Conservation (phyloP, 2,329 filamentous ascomycete species). For the Paecilomyces niveus region DNA sequence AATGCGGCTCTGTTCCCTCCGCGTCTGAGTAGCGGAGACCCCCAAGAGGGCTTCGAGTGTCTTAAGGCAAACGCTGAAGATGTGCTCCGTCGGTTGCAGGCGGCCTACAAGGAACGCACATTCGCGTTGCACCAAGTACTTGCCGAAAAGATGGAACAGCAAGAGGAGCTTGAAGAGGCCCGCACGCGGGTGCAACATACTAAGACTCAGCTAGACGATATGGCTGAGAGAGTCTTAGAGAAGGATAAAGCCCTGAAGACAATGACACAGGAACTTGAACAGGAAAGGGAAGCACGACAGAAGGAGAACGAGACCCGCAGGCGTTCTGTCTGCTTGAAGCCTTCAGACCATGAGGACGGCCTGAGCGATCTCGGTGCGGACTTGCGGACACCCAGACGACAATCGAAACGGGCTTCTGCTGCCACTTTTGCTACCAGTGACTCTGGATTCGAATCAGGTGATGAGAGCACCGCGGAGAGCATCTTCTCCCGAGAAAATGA, state of each 20-base stretch:
- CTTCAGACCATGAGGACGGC: constrained; percentile 22
- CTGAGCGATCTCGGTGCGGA: constrained; percentile 25
- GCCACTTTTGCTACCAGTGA: constrained; percentile 40
- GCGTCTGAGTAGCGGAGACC: constrained; percentile 41
- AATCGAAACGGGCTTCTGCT: constrained; percentile 32
- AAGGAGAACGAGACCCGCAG: constrained; percentile 33
- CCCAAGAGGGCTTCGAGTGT: constrained; percentile 49
- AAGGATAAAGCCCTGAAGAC: constrained; percentile 51
- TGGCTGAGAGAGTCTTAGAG: constrained; percentile 49
- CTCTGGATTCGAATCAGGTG: constrained; percentile 54
- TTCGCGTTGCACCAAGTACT: constrained; percentile 44
- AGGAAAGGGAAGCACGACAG: constrained; percentile 34
- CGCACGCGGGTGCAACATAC: constrained; percentile 51
- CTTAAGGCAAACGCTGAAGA: constrained; percentile 50
- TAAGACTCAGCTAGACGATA: constrained; percentile 55
- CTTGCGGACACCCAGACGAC: constrained; percentile 25
- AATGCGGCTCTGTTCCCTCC: constrained; percentile 47
- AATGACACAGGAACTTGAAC: constrained; percentile 42
- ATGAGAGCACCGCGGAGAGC: constrained; percentile 45
- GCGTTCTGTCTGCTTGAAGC: constrained; percentile 21
- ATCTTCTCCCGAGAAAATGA: constrained; percentile 38
- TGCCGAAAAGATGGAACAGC: constrained; percentile 50
- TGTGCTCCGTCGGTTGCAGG: constrained; percentile 49
- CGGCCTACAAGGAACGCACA: constrained; percentile 48
- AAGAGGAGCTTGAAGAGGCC: constrained; percentile 56